Conservation (phyloP, 2,329 filamentous ascomycete species). For the Phyllosticta ampelicida region DNA sequence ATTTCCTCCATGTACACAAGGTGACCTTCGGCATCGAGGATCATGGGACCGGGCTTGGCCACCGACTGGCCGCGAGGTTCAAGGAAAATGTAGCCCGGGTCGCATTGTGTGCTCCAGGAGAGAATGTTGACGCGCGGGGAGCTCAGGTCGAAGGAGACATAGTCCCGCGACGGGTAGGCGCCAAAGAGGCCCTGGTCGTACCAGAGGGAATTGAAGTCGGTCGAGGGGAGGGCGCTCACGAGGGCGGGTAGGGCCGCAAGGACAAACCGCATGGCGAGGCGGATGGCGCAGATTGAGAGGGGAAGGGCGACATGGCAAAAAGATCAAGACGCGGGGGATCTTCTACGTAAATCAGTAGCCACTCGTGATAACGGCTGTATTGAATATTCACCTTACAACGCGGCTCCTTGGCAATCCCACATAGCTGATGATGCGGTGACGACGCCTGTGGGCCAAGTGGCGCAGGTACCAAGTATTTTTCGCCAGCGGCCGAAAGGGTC, state of each 20-base stretch:
- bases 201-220: slow-evolving; percentile 9
- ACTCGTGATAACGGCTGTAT: neutral
- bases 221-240: neutral
- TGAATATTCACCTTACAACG: neutral
- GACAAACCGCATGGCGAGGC: slow-evolving; percentile 4
- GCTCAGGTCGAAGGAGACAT: slow-evolving; percentile 4
- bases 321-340: neutral
- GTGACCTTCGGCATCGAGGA: slow-evolving; percentile 23
- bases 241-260: slow-evolving; percentile 2
- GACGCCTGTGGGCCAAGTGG: neutral
- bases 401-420: neutral
- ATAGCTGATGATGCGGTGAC: neutral
- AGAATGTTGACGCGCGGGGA: slow-evolving; percentile 14
- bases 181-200: slow-evolving; percentile 10
- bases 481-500: neutral
- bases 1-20: slow-evolving; percentile 24
- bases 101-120: slow-evolving; percentile 11
- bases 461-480: neutral
- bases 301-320: neutral
- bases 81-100: slow-evolving; percentile 12
- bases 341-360: neutral
- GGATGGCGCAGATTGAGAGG: neutral
- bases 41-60: slow-evolving; percentile 21
- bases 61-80: slow-evolving; percentile 11
- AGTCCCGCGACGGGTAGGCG: slow-evolving; percentile 8